These are phyloP conservation scores for Populus euphratica DNA, from an alignment of 345 rosid species.

Conservation along the genomic window DNA sequence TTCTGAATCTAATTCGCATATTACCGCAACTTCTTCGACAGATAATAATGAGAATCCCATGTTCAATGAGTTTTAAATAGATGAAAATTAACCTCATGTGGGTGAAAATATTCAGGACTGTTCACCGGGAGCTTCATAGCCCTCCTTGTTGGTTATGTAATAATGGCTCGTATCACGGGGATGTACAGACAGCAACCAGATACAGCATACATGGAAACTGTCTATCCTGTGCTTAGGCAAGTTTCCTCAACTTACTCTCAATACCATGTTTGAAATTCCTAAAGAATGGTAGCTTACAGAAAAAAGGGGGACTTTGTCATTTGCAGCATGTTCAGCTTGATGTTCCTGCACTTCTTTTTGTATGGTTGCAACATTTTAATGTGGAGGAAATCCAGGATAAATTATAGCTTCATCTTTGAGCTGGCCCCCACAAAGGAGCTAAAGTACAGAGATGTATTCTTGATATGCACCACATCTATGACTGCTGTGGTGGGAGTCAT, in stretches of 20 bases:
- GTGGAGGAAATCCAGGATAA: slow-evolving; percentile 90
- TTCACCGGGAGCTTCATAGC: slow-evolving; percentile 90
- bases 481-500: slow-evolving; percentile 70
- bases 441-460: slow-evolving; percentile 84
- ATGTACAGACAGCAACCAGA: slow-evolving; percentile 64
- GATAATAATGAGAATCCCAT: not conserved
- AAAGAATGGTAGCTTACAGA: not conserved
- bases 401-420: slow-evolving; percentile 92
- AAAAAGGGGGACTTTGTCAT: slow-evolving; percentile 5
- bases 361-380: slow-evolving; percentile 93
- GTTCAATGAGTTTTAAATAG: not conserved
- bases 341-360: slow-evolving; percentile 80
- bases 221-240: slow-evolving; percentile 92
- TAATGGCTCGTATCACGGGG: slow-evolving; percentile 86
- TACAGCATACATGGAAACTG: slow-evolving; percentile 90
- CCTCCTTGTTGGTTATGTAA: slow-evolving; percentile 77
- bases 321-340: slow-evolving; percentile 90
- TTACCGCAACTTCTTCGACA: not conserved
- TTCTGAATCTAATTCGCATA: not conserved
- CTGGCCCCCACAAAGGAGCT: slow-evolving; percentile 73
- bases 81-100: slow-evolving; percentile 4
- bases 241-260: slow-evolving; percentile 17
- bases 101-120: slow-evolving; percentile 54
- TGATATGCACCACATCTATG: slow-evolving; percentile 76
- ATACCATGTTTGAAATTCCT: not conserved